A percentile compares a stretch with the other conserved stretches of the same genome.
Evolutionary conservation across 2,329 filamentous ascomycete species (phyloP).

Genomic region (Aphanocladium album): DNA sequence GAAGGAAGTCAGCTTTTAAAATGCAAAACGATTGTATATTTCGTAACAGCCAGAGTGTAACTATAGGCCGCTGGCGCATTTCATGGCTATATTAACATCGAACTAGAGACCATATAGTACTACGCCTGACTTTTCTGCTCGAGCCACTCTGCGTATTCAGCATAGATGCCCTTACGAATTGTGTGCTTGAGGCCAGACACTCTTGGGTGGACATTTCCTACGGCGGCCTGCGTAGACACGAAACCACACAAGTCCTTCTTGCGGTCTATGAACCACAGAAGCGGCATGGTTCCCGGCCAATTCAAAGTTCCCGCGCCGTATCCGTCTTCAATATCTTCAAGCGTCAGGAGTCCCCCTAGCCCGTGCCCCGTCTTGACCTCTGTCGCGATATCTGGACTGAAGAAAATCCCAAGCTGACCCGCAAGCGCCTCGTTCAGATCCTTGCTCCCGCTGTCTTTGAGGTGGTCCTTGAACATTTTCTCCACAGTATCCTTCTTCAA

Average conservation of each 20-base stretch:
- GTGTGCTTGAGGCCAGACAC: no score
- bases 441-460: conserved; percentile 27
- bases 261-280: conserved; percentile 45
- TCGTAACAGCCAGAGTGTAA: no score
- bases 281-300: neutral
- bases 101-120: no score
- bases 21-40: no score
- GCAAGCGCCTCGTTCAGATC: conserved; percentile 24
- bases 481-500: conserved; percentile 37
- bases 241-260: conserved; percentile 32
- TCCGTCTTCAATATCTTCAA: conserved; percentile 37
- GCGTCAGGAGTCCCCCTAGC: conserved; percentile 35
- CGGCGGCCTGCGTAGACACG: no score
- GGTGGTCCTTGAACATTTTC: conserved; percentile 43
- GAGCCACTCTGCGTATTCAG: no score
- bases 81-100: no score
- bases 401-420: conserved; percentile 29
- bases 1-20: no score
- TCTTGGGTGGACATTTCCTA: no score
- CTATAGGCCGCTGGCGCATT: no score
- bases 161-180: no score
- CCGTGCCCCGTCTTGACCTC: conserved; percentile 33
- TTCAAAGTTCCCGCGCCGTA: neutral
- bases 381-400: conserved; percentile 29
- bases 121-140: no score